phyloP scores from a whole-genome alignment of 192 early-diverging fungal genomes.

The Rhizoclosmatium globosum region DNA sequence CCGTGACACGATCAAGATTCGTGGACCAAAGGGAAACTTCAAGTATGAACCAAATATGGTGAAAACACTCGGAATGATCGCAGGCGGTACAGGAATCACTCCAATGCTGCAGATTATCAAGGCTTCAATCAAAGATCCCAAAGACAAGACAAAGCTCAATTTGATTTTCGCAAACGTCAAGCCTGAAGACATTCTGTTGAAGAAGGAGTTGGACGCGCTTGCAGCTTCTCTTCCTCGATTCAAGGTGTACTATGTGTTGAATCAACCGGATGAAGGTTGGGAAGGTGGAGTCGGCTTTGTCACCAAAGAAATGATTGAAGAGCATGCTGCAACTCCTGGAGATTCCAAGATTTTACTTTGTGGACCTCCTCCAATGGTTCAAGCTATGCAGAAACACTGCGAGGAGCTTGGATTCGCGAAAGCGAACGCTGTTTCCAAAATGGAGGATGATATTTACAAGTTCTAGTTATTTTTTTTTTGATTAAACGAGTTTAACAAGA shows the following conservation, averaged over 20 bases:
- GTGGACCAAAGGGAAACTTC: constrained; percentile 92
- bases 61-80: constrained; percentile 88
- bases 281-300: constrained; percentile 87
- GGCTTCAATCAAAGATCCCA: constrained; percentile 82
- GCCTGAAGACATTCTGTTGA: constrained; percentile 86
- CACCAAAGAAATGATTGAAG: constrained; percentile 80
- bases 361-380: constrained; percentile 87
- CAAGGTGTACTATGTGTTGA: constrained; percentile 43
- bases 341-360: constrained; percentile 91
- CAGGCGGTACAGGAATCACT: constrained; percentile 92
- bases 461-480: constrained; percentile 74
- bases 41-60: constrained; percentile 85
- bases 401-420: constrained; percentile 83
- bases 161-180: constrained; percentile 93
- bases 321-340: constrained; percentile 72
- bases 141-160: constrained; percentile 84
- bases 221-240: constrained; percentile 62
- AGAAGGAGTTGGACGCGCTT: constrained; percentile 82
- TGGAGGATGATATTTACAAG: constrained; percentile 88
- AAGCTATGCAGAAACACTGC: constrained; percentile 76
- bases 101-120: constrained; percentile 96
- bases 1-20: constrained; percentile 78
- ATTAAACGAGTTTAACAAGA: too few species aligned
- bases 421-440: constrained; percentile 73
- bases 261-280: constrained; percentile 75